Conservation (phyloP, 208 protist genomes). For the Polymyxa betae region DNA sequence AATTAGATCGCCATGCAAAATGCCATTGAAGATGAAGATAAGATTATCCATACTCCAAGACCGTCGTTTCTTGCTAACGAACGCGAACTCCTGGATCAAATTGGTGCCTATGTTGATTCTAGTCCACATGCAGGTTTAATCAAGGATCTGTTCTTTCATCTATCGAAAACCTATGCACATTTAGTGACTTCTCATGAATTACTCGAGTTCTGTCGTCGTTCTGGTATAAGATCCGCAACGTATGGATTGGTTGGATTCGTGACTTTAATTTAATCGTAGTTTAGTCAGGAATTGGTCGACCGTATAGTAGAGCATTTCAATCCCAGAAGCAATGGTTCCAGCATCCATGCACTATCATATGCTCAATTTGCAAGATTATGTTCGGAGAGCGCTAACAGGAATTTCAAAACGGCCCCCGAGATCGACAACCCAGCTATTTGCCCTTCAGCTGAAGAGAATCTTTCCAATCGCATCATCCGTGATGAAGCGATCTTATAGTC, state of each 20-base stretch:
- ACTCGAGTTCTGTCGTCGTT: neutral
- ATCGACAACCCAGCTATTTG: neutral
- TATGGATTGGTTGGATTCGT: neutral
- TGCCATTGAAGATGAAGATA: neutral
- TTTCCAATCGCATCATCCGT: no score
- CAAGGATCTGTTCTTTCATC: neutral
- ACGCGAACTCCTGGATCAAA: neutral
- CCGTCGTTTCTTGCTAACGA: neutral
- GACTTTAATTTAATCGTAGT: no score
- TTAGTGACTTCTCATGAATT: neutral
- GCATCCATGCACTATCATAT: neutral
- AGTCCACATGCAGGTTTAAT: neutral
- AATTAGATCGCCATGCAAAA: constrained; percentile 5
- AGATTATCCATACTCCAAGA: neutral
- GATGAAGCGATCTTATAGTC: no score
- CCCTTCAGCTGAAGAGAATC: no score
- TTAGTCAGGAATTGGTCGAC: neutral
- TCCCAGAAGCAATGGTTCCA: neutral
- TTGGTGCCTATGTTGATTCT: neutral
- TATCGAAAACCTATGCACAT: neutral
- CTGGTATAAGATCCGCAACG: neutral
- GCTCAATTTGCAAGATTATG: neutral
- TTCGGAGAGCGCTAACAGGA: neutral
- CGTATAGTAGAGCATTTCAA: neutral
- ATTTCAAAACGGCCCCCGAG: neutral